Conservation (phyloP, 148 eudicot genomes). For the Oxyria digyna region DNA sequence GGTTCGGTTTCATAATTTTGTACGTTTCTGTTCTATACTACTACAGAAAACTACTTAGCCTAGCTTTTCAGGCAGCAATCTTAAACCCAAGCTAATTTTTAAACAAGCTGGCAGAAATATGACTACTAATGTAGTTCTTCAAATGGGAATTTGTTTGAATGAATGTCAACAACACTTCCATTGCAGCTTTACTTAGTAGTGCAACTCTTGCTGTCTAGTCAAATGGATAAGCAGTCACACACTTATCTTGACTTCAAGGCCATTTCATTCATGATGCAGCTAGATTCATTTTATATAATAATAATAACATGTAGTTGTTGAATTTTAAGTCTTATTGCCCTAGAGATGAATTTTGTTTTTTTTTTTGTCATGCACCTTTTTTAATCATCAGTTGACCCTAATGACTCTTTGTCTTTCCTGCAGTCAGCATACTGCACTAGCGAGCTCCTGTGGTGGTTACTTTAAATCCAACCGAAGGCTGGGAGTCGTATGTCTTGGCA, state of each 20-base stretch:
- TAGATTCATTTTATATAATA: background rate
- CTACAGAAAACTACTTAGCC: background rate
- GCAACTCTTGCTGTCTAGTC: background rate
- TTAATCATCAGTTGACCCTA: background rate
- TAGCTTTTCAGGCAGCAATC: background rate
- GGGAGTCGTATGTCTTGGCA: conserved; percentile 62
- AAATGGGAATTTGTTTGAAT: background rate
- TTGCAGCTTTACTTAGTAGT: background rate
- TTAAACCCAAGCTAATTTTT: background rate
- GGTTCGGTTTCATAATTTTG: background rate
- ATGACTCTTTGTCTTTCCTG: conserved; percentile 11
- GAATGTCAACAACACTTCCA: background rate
- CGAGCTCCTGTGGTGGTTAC: conserved; percentile 24
- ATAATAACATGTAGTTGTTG: background rate
- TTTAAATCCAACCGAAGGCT: conserved; percentile 33
- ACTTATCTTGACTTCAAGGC: background rate
- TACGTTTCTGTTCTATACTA: background rate
- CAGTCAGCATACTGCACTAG: conserved; percentile 37
- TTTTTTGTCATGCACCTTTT: background rate
- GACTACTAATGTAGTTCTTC: background rate
- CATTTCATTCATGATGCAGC: background rate
- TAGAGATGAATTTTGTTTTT: background rate
- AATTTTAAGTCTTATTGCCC: background rate
- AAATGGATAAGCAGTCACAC: background rate
- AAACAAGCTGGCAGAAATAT: background rate